Base-by-base conservation (phyloP, 805 yeast species). In the Pichia phayaonensis region DNA sequence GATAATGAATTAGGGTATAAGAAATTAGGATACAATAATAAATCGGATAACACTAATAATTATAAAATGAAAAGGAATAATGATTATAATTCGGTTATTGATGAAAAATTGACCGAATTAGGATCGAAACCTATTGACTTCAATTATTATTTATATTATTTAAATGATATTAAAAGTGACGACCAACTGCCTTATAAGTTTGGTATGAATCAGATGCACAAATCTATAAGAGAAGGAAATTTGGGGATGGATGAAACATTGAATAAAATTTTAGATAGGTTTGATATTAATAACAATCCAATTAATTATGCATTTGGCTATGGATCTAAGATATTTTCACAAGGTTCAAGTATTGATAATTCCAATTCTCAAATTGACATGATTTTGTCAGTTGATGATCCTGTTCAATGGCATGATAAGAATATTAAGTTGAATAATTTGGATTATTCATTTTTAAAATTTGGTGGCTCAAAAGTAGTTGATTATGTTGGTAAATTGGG, bases 301-400 rank as follows among this genome's bases (percentile, higher is more conserved):
- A 24, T 51, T 31, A 27, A 80, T 48, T 86, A 79, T 59, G 83
- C 96, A 1, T 86, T 92, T 67, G 99, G 97, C 0, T 92, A 92
- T 66, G 99, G 99, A 2, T 86, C 95, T 8, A 96, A 96, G 5
- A 96, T 94, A 1, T 86, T 94, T 60, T 75, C 80, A 38, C 99
- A 92, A 64, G 83, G 81, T 5, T 50, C 61, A 3, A 57, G 63
- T 12, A 62, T 65, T 13, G 74, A 75, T 36, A 41, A 51, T 5
- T 50, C 60, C 1, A 60, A 61, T 26, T 84, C 90, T 0, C 98
- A 94, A 65, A 79, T 88, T 13, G 99, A 94, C 64, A 67, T 94
- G 66, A 85, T 92, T 13, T 81, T 86, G 59, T 89, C 87, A 1
- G 97, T 90, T 2, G 75, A 84, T 0, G 77, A 83, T 61, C 80